Base-by-base conservation (phyloP, 495 filamentous ascomycete genomes). In the Beverwykella pulmonaria region DNA sequence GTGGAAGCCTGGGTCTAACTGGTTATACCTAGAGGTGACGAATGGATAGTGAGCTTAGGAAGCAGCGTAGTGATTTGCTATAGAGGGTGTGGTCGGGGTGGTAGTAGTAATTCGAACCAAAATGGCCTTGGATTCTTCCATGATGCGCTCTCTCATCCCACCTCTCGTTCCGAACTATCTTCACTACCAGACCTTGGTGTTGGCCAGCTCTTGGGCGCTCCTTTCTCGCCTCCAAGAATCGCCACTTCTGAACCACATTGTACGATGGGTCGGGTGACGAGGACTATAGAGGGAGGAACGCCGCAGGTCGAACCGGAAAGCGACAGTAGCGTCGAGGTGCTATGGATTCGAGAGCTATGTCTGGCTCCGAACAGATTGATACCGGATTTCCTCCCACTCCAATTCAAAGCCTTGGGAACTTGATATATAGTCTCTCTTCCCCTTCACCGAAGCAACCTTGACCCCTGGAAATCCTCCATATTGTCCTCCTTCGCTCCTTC, bases 401-500 rank as follows among this genome's bases (percentile, higher is more conserved):
- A n/a, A n/a, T n/a, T n/a, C n/a, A n/a, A n/a, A n/a, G n/a, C n/a
- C n/a, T n/a, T n/a, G n/a, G n/a, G n/a, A n/a, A n/a, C n/a, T n/a
- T n/a, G n/a, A n/a, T n/a, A n/a, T n/a, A 25, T 52, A 23, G 23
- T 20, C 52, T 32, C 12, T 34, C 52, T 17, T 1, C 6, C 10
- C 3, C 25, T 9, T 60, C 56, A 59, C 14, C 49, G 23, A 29
- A 63, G 17, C 12, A 55, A n/a, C 20, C 60, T 27, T 29, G 60
- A 55, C 1, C 55, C 56, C 10, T 19, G 15, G 23, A 67, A 67
- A 29, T 67, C 64, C 29, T 67, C 64, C 36, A 67, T 55, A 47
- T 34, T 56, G 14, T 61, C 64, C 14, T 54, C 55, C 14, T 39
- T 29, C 64, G 7, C 6, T 19, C 29, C 58, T 20, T 56, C 61